Evolutionary conservation across 495 filamentous ascomycete genomes (phyloP).

Genomic region (Terfezia claveryi): DNA sequence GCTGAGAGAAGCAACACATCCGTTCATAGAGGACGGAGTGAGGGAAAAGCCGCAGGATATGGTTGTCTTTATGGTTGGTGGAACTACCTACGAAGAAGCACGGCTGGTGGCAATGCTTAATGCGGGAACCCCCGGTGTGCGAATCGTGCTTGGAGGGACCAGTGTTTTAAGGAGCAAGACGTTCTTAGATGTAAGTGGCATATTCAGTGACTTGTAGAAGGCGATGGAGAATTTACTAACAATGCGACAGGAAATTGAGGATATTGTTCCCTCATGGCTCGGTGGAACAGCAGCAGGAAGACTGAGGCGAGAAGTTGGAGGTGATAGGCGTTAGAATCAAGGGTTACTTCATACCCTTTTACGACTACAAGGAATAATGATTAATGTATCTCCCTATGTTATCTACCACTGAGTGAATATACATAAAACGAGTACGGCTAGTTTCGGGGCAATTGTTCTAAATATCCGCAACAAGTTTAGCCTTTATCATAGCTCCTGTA

Average conservation of each 20-base stretch:
- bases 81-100: slow-evolving; percentile 86
- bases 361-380: too few relatives aligned
- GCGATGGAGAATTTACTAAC: neutral
- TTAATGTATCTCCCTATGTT: too few relatives aligned
- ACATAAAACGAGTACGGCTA: too few relatives aligned
- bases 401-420: too few relatives aligned
- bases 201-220: neutral
- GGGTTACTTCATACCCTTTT: too few relatives aligned
- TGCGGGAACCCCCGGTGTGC: slow-evolving; percentile 65
- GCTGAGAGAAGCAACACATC: slow-evolving; percentile 63
- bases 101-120: slow-evolving; percentile 86
- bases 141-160: slow-evolving; percentile 74
- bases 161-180: slow-evolving; percentile 62
- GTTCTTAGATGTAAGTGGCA: slow-evolving; percentile 41
- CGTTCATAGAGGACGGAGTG: slow-evolving; percentile 76
- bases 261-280: slow-evolving; percentile 61
- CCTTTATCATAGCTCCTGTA: too few relatives aligned
- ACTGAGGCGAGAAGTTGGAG: slow-evolving; percentile 19
- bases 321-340: neutral
- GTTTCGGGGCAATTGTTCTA: too few relatives aligned
- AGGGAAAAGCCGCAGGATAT: slow-evolving; percentile 93
- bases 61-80: slow-evolving; percentile 80
- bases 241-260: slow-evolving; percentile 39
- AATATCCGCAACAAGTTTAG: too few relatives aligned
- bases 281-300: slow-evolving; percentile 51